A percentile compares a stretch with the other conserved stretches of the same genome.
These are phyloP conservation scores for Teratosphaeria nubilosa DNA, from an alignment of 2,329 filamentous ascomycete genomes.

Conservation along the genomic window DNA sequence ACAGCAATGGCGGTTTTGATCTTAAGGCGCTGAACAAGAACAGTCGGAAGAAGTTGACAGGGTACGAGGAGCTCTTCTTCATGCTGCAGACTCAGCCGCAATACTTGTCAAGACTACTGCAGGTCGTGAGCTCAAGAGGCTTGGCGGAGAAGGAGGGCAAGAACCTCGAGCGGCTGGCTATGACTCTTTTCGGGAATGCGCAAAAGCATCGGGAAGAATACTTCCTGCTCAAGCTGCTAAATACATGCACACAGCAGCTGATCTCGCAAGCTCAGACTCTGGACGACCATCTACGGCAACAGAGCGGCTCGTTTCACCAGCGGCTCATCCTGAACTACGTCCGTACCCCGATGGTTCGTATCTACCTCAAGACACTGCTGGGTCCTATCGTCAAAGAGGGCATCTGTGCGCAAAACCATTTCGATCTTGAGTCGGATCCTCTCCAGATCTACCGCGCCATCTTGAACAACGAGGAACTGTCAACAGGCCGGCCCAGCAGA, in stretches of 20 bases:
- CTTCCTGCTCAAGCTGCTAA: constrained; percentile 81
- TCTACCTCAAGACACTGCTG: constrained; percentile 79
- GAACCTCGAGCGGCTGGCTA: constrained; percentile 82
- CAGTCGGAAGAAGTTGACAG: constrained; percentile 87
- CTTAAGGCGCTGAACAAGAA: constrained; percentile 96
- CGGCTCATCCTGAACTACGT: constrained; percentile 81
- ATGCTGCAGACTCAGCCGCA: constrained; percentile 92
- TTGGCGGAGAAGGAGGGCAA: constrained; percentile 87
- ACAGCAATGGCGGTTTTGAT: constrained; percentile 73
- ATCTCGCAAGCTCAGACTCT: constrained; percentile 62
- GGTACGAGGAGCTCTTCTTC: constrained; percentile 97
- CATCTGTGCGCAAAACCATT: constrained; percentile 79
- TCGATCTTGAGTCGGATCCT: constrained; percentile 93
- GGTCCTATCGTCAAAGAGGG: constrained; percentile 80
- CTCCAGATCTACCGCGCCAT: constrained; percentile 93
- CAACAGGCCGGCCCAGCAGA: constrained; percentile 73
- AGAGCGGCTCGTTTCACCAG: constrained; percentile 83
- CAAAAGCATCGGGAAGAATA: constrained; percentile 97
- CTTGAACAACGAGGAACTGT: constrained; percentile 94
- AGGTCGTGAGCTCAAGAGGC: constrained; percentile 69
- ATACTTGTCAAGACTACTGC: constrained; percentile 83
- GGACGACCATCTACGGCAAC: constrained; percentile 66
- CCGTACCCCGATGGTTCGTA: constrained; percentile 81
- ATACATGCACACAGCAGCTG: constrained; percentile 74
- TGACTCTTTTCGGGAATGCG: constrained; percentile 93